Conservation (phyloP, 2,329 filamentous ascomycete genomes). For the Tolypocladium tundrense region DNA sequence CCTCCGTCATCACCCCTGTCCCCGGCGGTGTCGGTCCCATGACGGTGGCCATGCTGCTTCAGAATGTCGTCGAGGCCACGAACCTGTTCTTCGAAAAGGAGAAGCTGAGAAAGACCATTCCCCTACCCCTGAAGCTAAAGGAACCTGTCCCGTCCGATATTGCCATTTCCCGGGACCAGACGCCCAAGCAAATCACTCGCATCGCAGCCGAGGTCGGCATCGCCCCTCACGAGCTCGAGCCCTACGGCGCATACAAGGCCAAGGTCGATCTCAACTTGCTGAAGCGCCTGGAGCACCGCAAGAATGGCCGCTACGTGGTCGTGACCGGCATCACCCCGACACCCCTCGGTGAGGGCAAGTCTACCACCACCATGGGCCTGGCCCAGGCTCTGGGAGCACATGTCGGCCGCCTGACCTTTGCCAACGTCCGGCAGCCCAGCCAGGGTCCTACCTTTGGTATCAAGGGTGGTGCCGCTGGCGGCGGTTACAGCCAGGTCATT, state of each 20-base stretch:
- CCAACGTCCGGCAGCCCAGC: conserved; percentile 93
- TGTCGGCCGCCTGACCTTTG: conserved; percentile 78
- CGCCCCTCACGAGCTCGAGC: conserved; percentile 78
- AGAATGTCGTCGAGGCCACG: conserved; percentile 87
- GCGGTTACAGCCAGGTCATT: conserved; percentile 97
- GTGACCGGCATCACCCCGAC: conserved; percentile 96
- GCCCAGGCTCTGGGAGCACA: conserved; percentile 89
- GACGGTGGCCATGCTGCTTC: conserved; percentile 96
- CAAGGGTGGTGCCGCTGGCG: conserved; percentile 94
- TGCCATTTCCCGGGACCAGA: conserved; percentile 77
- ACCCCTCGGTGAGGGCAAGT: conserved; percentile 94
- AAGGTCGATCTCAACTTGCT: conserved; percentile 82
- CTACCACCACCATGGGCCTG: conserved; percentile 92
- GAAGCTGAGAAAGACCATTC: conserved; percentile 67
- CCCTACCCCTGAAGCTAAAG: conserved; percentile 72
- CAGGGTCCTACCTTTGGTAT: conserved; percentile 98
- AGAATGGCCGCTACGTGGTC: conserved; percentile 82
- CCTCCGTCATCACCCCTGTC: conserved; percentile 89
- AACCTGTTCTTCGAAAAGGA: conserved; percentile 72
- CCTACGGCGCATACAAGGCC: conserved; percentile 90
- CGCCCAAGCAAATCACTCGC: conserved; percentile 81
- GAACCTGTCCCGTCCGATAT: conserved; percentile 92
- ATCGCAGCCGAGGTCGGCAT: conserved; percentile 84
- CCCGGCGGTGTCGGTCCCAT: conserved; percentile 96
- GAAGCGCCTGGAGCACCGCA: conserved; percentile 75